phyloP scores from a whole-genome alignment of 805 yeast species.

The Wickerhamiella sorbophila region DNA sequence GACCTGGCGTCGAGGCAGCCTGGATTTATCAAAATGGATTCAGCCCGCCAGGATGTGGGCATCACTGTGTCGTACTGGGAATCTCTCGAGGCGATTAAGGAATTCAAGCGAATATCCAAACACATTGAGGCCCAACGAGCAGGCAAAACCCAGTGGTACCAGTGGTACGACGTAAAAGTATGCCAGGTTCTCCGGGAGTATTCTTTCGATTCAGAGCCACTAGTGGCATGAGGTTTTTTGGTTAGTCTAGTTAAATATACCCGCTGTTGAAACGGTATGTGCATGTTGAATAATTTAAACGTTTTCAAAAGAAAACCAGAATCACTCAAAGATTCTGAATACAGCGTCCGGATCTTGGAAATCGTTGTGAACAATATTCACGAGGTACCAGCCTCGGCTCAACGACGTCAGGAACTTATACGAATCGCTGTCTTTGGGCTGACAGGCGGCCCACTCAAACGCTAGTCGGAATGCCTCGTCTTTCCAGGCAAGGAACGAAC shows the following conservation, averaged over 20 bases:
- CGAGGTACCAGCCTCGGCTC: conserved; percentile 50
- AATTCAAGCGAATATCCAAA: neutral
- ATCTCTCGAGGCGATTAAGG: neutral
- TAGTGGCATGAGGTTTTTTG: too few species aligned
- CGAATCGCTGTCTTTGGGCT: conserved; percentile 22
- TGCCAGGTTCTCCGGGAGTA: neutral
- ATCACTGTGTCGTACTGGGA: conserved; percentile 4
- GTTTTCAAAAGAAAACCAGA: neutral
- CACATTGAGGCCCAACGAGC: neutral
- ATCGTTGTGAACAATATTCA: conserved; percentile 85
- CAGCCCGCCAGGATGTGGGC: conserved; percentile 1
- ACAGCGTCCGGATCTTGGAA: conserved; percentile 28
- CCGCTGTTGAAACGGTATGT: conserved; percentile 12
- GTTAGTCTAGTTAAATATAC: neutral
- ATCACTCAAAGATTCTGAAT: conserved; percentile 18
- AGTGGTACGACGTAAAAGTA: neutral
- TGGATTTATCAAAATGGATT: conserved; percentile 2
- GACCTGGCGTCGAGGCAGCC: neutral
- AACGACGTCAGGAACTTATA: conserved; percentile 33
- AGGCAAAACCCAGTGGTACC: neutral
- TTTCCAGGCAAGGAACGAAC: conserved; percentile 91
- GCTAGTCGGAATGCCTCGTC: conserved; percentile 82
- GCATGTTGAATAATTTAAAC: conserved; percentile 8
- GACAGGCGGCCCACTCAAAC: conserved; percentile 51
- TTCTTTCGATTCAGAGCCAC: too few species aligned